Evolutionary conservation across 352 stramenopile species (phyloP).

Genomic region (Phytophthora macrochlamydospora): DNA sequence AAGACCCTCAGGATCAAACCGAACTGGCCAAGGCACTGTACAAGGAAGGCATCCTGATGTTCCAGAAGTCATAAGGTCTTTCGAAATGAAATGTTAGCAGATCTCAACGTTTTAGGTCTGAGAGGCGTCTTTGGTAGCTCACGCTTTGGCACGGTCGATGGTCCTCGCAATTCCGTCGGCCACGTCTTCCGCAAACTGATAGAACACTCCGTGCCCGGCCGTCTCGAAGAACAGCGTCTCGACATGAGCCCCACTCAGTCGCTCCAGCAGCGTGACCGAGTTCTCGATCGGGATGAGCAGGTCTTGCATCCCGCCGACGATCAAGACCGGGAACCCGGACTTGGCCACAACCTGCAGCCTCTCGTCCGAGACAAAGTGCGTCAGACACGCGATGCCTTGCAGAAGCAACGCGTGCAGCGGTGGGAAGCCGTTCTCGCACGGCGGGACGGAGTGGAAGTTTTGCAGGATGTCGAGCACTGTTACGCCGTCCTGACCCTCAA

Average conservation of each 20-base stretch:
- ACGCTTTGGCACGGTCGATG: slow-evolving; percentile 17
- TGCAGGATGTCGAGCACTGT: slow-evolving; percentile 15
- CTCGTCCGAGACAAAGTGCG: slow-evolving; percentile 46
- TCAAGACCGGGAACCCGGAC: slow-evolving; percentile 37
- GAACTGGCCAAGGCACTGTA: slow-evolving; percentile 74
- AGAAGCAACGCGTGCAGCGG: slow-evolving; percentile 27
- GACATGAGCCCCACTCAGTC: slow-evolving; percentile 26
- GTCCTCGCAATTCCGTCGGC: slow-evolving; percentile 12
- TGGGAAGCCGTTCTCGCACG: slow-evolving; percentile 7
- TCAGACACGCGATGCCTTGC: slow-evolving; percentile 39
- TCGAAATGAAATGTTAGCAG: not conserved
- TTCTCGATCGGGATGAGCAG: slow-evolving; percentile 41
- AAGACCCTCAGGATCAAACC: slow-evolving; percentile 75
- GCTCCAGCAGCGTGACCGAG: slow-evolving; percentile 29
- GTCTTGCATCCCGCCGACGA: slow-evolving; percentile 45
- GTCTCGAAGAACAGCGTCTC: slow-evolving; percentile 39
- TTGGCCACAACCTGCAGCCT: slow-evolving; percentile 33
- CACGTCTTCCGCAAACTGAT: slow-evolving; percentile 44
- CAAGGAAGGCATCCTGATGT: slow-evolving; percentile 80
- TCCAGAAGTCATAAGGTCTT: slow-evolving; percentile 51
- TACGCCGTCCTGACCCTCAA: slow-evolving; percentile 30
- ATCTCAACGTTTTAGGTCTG: too few species aligned
- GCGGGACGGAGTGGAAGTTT: slow-evolving; percentile 21
- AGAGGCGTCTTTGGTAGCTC: not conserved
- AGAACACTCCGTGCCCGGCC: slow-evolving; percentile 37